phyloP scores from a whole-genome alignment of 805 yeast species.

The Huiozyma sinensis region DNA sequence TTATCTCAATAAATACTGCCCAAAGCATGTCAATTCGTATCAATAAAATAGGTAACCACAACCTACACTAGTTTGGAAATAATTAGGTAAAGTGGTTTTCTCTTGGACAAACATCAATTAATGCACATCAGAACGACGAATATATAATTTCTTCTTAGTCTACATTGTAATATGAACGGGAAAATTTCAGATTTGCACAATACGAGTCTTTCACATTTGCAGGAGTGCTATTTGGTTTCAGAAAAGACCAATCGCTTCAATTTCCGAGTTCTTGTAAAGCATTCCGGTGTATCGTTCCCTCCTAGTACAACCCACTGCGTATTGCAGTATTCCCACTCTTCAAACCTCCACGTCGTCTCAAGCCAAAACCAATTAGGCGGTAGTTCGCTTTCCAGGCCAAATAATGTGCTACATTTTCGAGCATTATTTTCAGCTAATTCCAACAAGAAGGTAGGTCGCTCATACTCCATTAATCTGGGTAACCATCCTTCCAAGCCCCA shows the following conservation, averaged over 20 bases:
- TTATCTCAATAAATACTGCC: too few species aligned
- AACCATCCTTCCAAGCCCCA: constrained; percentile 21
- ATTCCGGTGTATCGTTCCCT: constrained; percentile 14
- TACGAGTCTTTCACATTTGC: too few species aligned
- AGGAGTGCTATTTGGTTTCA: too few species aligned
- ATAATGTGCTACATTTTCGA: background rate
- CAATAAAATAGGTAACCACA: too few species aligned
- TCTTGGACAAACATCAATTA: too few species aligned
- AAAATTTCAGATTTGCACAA: too few species aligned
- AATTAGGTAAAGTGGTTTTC: too few species aligned
- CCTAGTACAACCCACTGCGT: constrained; percentile 21
- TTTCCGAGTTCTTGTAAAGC: constrained; percentile 20
- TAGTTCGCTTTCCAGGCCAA: constrained; percentile 9
- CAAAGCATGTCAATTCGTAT: too few species aligned
- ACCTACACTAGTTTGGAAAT: too few species aligned
- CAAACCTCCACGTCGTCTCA: constrained; percentile 20
- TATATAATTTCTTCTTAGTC: too few species aligned
- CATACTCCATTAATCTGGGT: constrained; percentile 16
- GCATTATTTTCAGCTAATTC: background rate
- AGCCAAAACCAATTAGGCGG: constrained; percentile 23
- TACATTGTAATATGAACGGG: too few species aligned
- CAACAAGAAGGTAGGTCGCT: constrained; percentile 12
- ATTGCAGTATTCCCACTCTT: constrained; percentile 20
- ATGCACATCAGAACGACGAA: too few species aligned
- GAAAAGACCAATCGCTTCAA: constrained; percentile 18